These are phyloP conservation scores for Cantharellus cinnabarinus DNA, from an alignment of 768 basidiomycete species.

Conservation along the genomic window DNA sequence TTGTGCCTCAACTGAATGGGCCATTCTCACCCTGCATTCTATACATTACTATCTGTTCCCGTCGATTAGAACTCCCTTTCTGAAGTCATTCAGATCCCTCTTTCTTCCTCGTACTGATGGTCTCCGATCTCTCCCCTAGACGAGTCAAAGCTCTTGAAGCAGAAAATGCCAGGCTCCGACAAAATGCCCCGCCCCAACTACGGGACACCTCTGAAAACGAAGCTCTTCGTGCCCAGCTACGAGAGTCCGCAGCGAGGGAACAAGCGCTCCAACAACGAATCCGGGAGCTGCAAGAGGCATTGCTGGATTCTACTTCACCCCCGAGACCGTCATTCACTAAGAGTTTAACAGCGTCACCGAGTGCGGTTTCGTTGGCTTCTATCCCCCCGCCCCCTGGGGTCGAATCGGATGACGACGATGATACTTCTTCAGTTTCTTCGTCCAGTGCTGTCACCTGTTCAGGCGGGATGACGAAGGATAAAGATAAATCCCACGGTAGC, in stretches of 20 bases:
- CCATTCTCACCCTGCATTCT: background rate
- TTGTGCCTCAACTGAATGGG: background rate
- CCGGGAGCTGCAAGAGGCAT: background rate
- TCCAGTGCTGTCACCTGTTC: background rate
- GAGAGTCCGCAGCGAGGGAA: background rate
- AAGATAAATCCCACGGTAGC: slow-evolving; percentile 8
- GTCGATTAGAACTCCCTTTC: slow-evolving; percentile 4
- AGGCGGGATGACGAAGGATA: slow-evolving; percentile 3
- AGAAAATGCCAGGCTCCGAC: slow-evolving; percentile 55
- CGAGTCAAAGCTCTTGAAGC: slow-evolving; percentile 69
- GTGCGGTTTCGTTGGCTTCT: too few relatives aligned
- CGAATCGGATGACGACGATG: slow-evolving; percentile 4
- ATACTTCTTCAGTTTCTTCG: background rate
- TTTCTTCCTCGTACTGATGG: background rate
- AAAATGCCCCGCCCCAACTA: background rate
- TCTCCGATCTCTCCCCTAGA: slow-evolving; percentile 21
- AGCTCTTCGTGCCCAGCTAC: background rate
- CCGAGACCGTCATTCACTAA: background rate
- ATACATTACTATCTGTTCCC: background rate
- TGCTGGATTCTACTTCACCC: background rate
- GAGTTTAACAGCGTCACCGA: background rate
- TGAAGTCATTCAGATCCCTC: slow-evolving; percentile 7
- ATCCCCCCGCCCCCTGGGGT: background rate
- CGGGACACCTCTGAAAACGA: background rate
- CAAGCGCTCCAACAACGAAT: background rate